Evolutionary conservation across 139 green algal species (phyloP).

Genomic region (Closterium sp.): DNA sequence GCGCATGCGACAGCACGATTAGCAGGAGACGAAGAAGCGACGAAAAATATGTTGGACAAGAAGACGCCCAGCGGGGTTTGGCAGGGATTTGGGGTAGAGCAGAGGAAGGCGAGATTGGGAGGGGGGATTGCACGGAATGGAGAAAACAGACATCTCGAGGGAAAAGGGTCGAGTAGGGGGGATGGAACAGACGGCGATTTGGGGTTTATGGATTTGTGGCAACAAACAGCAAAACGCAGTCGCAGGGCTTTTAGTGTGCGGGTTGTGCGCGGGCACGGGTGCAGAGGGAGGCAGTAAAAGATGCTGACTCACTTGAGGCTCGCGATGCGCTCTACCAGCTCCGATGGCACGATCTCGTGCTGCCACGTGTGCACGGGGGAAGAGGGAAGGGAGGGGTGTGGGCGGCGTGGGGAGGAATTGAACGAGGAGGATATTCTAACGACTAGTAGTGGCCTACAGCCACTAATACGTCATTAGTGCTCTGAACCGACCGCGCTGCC

Average conservation of each 20-base stretch:
- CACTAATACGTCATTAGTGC: too few species aligned
- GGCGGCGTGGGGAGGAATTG: not conserved
- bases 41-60: not conserved
- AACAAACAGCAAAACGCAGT: too few species aligned
- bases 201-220: not conserved
- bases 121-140: too few species aligned
- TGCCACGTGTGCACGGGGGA: not conserved
- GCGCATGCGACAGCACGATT: not conserved
- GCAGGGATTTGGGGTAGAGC: too few species aligned
- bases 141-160: not conserved
- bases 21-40: not conserved
- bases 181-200: not conserved
- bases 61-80: too few species aligned
- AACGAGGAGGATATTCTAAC: too few species aligned
- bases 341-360: slow-evolving; percentile 91
- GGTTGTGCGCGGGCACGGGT: too few species aligned
- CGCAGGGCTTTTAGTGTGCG: too few species aligned
- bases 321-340: slow-evolving; percentile 84
- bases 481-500: not conserved
- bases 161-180: not conserved
- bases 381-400: too few species aligned
- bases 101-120: too few species aligned
- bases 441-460: too few species aligned
- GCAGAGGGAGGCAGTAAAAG: not conserved
- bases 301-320: slow-evolving; percentile 68